Conservation (phyloP, 106 monocot species). For the Acorus calamus region DNA sequence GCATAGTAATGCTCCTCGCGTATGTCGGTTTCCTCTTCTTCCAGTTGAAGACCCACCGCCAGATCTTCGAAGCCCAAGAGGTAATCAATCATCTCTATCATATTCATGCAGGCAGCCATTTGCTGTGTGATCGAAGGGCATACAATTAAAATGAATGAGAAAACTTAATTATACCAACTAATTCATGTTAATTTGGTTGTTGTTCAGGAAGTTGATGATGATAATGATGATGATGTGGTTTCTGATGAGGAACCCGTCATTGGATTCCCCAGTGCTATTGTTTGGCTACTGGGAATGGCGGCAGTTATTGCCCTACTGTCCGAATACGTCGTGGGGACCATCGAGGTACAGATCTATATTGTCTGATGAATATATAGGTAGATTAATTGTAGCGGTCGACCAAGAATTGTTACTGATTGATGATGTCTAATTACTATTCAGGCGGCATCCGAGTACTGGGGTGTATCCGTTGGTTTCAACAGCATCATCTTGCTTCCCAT, state of each 20-base stretch:
- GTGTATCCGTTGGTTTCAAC: no score
- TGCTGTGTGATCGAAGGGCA: no score
- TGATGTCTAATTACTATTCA: neutral
- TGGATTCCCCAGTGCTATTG: constrained; percentile 36
- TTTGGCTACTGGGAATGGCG: constrained; percentile 42
- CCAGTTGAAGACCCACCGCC: constrained; percentile 82
- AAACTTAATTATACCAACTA: neutral
- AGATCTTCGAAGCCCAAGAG: constrained; percentile 52
- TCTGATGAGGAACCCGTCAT: constrained; percentile 42
- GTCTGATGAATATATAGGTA: neutral
- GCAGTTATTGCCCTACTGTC: constrained; percentile 42
- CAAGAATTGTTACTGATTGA: no score
- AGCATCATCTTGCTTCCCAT: neutral
- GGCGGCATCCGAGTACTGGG: constrained; percentile 15
- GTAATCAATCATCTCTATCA: neutral
- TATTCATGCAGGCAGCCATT: no score
- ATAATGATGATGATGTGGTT: constrained; percentile 22
- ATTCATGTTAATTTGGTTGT: no score
- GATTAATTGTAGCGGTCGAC: no score
- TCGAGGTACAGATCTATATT: constrained; percentile 27
- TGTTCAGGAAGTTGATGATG: constrained; percentile 15
- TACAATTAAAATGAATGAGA: neutral
- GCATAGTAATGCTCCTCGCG: constrained; percentile 62
- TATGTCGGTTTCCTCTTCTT: constrained; percentile 76
- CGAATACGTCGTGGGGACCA: constrained; percentile 44